A percentile compares a stretch with the other conserved stretches of the same genome.
Conservation (phyloP, 352 stramenopile genomes). For the Phytophthora pisi region DNA sequence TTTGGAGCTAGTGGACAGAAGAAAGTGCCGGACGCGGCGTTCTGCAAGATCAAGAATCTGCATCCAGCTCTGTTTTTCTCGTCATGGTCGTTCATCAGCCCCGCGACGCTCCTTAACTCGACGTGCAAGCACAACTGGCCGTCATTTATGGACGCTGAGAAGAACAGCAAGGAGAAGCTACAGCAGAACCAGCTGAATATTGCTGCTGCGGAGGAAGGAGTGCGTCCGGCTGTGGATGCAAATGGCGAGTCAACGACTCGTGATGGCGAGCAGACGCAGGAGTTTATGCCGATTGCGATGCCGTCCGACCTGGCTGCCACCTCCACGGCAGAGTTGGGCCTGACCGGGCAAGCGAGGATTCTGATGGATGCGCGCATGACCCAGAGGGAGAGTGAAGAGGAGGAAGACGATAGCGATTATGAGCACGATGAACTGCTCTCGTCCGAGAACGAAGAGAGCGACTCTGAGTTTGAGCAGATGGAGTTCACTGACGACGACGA, state of each 20-base stretch:
- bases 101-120: constrained; percentile 56
- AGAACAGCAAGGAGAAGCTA: constrained; percentile 36
- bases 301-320: constrained; percentile 17
- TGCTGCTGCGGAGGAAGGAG: neutral
- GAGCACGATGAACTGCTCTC: constrained; percentile 83
- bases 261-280: constrained; percentile 7
- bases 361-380: constrained; percentile 13
- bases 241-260: constrained; percentile 2
- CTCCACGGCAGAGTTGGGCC: neutral
- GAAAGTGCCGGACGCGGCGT: constrained; percentile 19
- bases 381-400: constrained; percentile 41
- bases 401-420: constrained; percentile 85
- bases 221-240: neutral
- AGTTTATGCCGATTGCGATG: constrained; percentile 29
- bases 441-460: constrained; percentile 71
- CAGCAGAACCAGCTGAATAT: constrained; percentile 17
- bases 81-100: constrained; percentile 80
- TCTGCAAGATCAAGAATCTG: constrained; percentile 65
- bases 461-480: constrained; percentile 81
- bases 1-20: constrained; percentile 11
- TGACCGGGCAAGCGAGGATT: constrained; percentile 16
- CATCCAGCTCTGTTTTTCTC: constrained; percentile 87
- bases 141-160: constrained; percentile 63
- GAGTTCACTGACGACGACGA: constrained; percentile 76
- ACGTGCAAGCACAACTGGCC: constrained; percentile 89